phyloP scores from a whole-genome alignment of 495 filamentous ascomycete species.

The Hypoxylon cercidicola region DNA sequence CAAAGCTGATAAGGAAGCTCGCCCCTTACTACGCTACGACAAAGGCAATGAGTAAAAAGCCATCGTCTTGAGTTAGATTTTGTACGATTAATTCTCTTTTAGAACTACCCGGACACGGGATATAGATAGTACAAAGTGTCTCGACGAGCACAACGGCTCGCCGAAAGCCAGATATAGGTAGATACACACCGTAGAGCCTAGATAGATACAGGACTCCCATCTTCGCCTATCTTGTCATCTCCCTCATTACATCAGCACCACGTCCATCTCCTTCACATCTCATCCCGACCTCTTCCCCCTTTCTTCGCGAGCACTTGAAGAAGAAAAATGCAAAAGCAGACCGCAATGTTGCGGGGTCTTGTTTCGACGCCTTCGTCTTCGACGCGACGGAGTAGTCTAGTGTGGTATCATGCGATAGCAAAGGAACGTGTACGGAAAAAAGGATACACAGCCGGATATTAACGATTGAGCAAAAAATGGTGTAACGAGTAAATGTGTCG shows the following conservation, averaged over 20 bases:
- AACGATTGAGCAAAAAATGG: neutral
- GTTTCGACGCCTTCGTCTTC: constrained; percentile 15
- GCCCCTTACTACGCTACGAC: no score
- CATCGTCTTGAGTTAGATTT: constrained; percentile 15
- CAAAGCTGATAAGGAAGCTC: no score
- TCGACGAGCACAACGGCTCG: constrained; percentile 1
- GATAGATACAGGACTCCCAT: constrained; percentile 29
- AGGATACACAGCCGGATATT: no score
- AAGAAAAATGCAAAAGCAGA: constrained; percentile 4
- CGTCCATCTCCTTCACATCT: no score
- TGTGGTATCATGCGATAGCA: constrained; percentile 38
- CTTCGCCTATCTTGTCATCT: neutral
- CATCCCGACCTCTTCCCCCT: constrained; percentile 2
- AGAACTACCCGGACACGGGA: constrained; percentile 2
- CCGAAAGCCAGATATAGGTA: constrained; percentile 18
- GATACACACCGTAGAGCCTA: constrained; percentile 24
- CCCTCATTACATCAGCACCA: neutral
- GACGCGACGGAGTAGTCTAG: constrained; percentile 18
- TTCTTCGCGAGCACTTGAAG: constrained; percentile 11
- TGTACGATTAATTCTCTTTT: constrained; percentile 34
- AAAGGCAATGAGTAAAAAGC: no score
- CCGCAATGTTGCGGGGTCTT: constrained; percentile 17
- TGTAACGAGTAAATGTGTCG: neutral
- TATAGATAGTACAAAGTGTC: constrained; percentile 29
- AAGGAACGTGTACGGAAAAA: neutral